Conservation (phyloP, 129 eudicot species). For the Flaveria ramosissima region DNA sequence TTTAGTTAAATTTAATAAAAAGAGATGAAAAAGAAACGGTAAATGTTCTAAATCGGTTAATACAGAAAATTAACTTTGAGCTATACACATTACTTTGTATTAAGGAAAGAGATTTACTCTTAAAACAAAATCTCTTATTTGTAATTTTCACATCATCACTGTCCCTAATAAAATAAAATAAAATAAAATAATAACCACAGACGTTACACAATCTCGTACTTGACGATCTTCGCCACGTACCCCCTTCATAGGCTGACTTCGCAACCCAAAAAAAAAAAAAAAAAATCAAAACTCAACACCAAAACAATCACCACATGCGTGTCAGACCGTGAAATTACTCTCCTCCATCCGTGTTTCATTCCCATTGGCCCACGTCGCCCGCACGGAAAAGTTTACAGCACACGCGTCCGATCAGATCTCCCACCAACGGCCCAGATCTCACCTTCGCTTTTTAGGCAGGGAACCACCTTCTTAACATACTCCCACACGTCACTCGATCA, state of each 20-base stretch:
- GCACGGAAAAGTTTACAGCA: constrained; percentile 46
- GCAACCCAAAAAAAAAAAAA: neutral
- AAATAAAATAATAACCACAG: neutral
- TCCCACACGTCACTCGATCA: constrained; percentile 49
- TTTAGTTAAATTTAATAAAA: no score
- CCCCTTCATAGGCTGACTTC: constrained; percentile 18
- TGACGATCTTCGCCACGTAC: constrained; percentile 46
- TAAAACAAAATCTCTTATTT: no score
- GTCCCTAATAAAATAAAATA: no score
- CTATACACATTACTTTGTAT: no score
- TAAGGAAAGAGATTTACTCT: no score
- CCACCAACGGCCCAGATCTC: constrained; percentile 44
- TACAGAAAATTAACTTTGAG: no score
- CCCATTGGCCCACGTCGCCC: constrained; percentile 34
- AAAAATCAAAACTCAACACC: neutral
- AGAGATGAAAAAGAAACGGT: no score
- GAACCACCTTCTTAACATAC: constrained; percentile 45
- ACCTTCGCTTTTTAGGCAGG: constrained; percentile 39
- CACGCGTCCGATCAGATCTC: constrained; percentile 42
- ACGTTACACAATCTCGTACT: constrained; percentile 42
- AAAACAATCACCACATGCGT: constrained; percentile 41
- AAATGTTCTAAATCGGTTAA: no score
- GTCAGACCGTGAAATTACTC: constrained; percentile 41
- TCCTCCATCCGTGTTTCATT: constrained; percentile 27
- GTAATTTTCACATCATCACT: neutral